These are phyloP conservation scores for Linnemannia zychae DNA, from an alignment of 192 early-diverging fungal genomes.

Conservation along the genomic window DNA sequence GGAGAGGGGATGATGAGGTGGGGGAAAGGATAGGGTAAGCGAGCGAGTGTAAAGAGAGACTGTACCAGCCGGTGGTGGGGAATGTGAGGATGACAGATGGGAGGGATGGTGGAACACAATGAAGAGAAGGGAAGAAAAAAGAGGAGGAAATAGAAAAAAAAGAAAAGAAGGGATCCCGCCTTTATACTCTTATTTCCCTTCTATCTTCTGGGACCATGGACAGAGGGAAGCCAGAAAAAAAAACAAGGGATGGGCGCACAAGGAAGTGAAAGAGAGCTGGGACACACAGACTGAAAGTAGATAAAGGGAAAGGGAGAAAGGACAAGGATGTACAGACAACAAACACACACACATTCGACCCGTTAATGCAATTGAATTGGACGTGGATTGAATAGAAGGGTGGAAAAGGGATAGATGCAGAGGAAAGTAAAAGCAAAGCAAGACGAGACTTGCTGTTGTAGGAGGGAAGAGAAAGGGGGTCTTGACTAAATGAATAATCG, in stretches of 20 bases:
- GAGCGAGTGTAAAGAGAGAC: background rate
- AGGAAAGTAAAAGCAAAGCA: background rate
- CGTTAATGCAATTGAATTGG: background rate
- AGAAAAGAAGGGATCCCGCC: background rate
- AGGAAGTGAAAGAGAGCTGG: slow-evolving; percentile 1
- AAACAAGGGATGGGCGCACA: slow-evolving; percentile 8
- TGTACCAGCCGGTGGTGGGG: slow-evolving; percentile 10
- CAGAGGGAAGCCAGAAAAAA: background rate
- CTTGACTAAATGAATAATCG: background rate
- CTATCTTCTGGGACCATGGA: background rate
- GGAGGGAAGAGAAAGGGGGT: background rate
- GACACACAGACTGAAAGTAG: background rate
- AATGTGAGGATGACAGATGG: slow-evolving; percentile 2
- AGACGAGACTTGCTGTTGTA: background rate
- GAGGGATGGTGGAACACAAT: slow-evolving; percentile 1
- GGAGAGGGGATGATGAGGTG: background rate
- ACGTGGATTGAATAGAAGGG: background rate
- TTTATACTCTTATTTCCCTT: background rate
- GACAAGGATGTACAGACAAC: background rate
- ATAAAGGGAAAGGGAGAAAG: background rate
- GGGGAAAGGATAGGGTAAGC: slow-evolving; percentile 13
- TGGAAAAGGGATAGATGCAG: background rate
- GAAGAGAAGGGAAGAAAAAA: background rate
- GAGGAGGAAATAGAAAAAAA: background rate
- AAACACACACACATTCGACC: background rate